These are phyloP conservation scores for Saturnispora silvae DNA, from an alignment of 805 yeast species.

Conservation along the genomic window DNA sequence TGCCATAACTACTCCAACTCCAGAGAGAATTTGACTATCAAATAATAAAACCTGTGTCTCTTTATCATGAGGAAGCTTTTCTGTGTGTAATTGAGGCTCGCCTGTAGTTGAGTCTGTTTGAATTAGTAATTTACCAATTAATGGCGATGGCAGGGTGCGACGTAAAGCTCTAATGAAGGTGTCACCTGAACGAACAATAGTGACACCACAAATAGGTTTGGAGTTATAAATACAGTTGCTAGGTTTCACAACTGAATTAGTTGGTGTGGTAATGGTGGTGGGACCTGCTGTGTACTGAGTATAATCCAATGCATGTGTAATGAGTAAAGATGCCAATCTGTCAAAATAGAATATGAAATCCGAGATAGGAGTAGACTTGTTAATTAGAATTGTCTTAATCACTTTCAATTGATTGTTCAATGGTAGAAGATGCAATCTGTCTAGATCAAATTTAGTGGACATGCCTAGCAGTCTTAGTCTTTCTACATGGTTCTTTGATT, in stretches of 20 bases:
- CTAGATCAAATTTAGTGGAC: constrained; percentile 23
- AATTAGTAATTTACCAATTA: constrained; percentile 74
- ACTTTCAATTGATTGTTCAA: constrained; percentile 58
- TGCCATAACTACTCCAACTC: constrained; percentile 94
- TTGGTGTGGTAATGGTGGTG: constrained; percentile 31
- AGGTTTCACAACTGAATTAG: constrained; percentile 18
- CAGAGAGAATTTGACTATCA: constrained; percentile 84
- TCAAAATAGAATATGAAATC: constrained; percentile 85
- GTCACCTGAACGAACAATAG: constrained; percentile 84
- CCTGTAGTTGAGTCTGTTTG: constrained; percentile 86
- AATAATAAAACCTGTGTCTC: constrained; percentile 43
- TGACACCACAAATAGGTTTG: constrained; percentile 58
- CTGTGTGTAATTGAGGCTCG: constrained; percentile 87
- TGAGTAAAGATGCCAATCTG: constrained; percentile 61
- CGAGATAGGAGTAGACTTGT: constrained; percentile 44
- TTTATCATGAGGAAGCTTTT: constrained; percentile 44
- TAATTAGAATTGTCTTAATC: constrained; percentile 59
- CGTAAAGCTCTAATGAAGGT: constrained; percentile 76
- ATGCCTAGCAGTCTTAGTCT: constrained; percentile 51
- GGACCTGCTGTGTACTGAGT: constrained; percentile 28
- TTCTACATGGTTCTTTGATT: constrained; percentile 57
- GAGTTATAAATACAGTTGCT: constrained; percentile 24
- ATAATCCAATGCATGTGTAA: constrained; percentile 58
- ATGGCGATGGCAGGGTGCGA: constrained; percentile 65
- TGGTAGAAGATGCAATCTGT: constrained; percentile 31